Percentiles rank a stretch among this genome's conserved stretches.
Evolutionary conservation across 2,329 filamentous ascomycete species (phyloP).

Genomic region (Alternaria arbusti): DNA sequence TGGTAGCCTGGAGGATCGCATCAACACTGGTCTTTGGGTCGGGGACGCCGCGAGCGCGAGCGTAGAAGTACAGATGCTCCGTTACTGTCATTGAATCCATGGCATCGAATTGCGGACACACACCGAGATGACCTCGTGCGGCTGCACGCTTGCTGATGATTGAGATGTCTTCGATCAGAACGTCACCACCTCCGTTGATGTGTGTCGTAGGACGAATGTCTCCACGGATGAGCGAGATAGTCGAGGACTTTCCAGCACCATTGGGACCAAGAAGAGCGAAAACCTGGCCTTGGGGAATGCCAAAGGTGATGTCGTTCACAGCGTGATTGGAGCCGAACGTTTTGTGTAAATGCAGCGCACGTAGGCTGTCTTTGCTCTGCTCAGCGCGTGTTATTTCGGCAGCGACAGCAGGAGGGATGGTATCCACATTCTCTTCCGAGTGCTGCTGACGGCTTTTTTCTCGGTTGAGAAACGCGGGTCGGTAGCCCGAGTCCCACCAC

Average conservation of each 20-base stretch:
- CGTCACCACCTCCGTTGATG: conserved; percentile 69
- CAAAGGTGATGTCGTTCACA: conserved; percentile 88
- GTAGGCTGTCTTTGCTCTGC: conserved; percentile 70
- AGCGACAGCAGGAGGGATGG: conserved; percentile 63
- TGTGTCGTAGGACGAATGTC: conserved; percentile 74
- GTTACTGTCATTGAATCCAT: conserved; percentile 89
- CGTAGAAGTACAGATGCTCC: conserved; percentile 89
- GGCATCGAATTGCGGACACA: conserved; percentile 79
- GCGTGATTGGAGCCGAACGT: conserved; percentile 74
- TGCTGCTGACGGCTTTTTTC: conserved; percentile 47
- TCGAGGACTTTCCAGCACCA: conserved; percentile 89
- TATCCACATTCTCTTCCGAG: conserved; percentile 52
- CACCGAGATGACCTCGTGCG: conserved; percentile 81
- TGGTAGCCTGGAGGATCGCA: conserved; percentile 80
- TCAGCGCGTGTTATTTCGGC: conserved; percentile 70
- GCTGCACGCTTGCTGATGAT: conserved; percentile 74
- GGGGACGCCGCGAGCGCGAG: conserved; percentile 77
- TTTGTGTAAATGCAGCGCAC: conserved; percentile 82
- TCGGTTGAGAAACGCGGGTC: conserved; percentile 60
- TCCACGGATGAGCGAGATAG: conserved; percentile 87
- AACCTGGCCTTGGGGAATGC: conserved; percentile 78
- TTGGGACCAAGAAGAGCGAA: conserved; percentile 91
- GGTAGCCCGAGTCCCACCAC: conserved; percentile 77
- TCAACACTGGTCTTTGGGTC: conserved; percentile 79
- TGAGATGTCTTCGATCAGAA: conserved; percentile 79